phyloP scores from a whole-genome alignment of 441 rosid genomes.

The Corymbia calophylla region DNA sequence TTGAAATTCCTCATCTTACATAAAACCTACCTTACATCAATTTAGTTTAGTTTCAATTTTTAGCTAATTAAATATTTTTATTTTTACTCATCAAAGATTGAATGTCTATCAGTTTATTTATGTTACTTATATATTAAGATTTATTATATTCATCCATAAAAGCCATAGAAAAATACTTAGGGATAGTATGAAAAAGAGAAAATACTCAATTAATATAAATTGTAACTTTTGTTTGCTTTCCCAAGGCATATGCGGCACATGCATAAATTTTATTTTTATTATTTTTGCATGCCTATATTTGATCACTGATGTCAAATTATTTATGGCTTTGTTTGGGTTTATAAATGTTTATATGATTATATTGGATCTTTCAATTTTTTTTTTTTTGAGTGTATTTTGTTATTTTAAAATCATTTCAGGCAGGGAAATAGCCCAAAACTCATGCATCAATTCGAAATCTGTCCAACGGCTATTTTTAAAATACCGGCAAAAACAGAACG shows the following conservation, averaged over 20 bases:
- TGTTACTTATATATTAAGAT: not conserved
- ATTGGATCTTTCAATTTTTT: not conserved
- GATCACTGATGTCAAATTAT: no score
- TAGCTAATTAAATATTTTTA: not conserved
- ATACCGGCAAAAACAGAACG: not conserved
- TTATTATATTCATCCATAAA: not conserved
- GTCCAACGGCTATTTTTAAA: not conserved
- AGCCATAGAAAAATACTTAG: not conserved
- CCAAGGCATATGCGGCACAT: not conserved
- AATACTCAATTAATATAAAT: not conserved
- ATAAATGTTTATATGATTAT: no score
- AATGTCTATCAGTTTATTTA: no score
- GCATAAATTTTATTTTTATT: no score
- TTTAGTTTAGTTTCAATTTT: not conserved
- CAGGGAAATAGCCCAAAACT: not conserved
- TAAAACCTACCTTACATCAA: not conserved
- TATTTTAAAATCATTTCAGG: not conserved
- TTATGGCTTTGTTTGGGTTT: not conserved
- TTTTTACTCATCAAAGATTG: not conserved
- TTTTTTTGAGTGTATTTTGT: no score
- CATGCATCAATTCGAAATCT: not conserved
- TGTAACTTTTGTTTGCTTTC: not conserved
- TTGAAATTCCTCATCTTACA: not conserved
- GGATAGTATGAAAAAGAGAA: no score
- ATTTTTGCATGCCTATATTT: not conserved